Evolutionary conservation across 108 stramenopile genomes (phyloP), one percentile per base, ranked within the genome.

Genomic region (Cyclotella distinguenda): DNA sequence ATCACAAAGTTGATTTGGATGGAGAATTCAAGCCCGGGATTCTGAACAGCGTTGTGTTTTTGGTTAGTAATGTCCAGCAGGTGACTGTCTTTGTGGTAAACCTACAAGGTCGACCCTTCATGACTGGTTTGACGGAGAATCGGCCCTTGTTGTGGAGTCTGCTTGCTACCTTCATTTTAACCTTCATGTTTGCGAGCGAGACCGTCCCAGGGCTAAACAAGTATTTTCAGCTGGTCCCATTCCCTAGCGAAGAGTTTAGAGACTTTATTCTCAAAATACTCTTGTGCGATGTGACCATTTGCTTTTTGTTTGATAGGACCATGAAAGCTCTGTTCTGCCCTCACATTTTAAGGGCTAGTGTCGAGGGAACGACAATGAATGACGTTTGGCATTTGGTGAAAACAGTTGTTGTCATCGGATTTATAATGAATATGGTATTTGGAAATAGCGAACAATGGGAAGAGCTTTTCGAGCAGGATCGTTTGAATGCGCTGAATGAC

Each of bases 1-100:
- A 95, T 47, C 77, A 88, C 46, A 86, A 87, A 42, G 90, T 79
- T 22, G 86, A 95, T 59, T 79, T 97, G 18, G 97, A 98, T 42
- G 97, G 96, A 19, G 80, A 83, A 8, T 96, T 97, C 90, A 91
- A 91, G 70, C 92, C 95, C 10, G 92, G 90, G 31, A 90, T 98
- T 31, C 66, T 97, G 68, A 90, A 90, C 51, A 54, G 55, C 40
- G 96, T 97, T n/a, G 96, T 97, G 4, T 98, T 97, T 50, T 77
- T 98, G 18, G 95, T 97, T 26, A 86, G 83, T 59, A 96, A 95
- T 61, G 95, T 96, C 6, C 98, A 98, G 75, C 91, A 95, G 69
- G 96, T 98, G 31, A 91, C 93, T 11, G 98, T 99, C 22, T 97
- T 97, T 79, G 91, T 99, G 47, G 98, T 98, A 33, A 97, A 97